Evolutionary conservation across 768 basidiomycete species (phyloP).

Genomic region (Agrocybe pediades): DNA sequence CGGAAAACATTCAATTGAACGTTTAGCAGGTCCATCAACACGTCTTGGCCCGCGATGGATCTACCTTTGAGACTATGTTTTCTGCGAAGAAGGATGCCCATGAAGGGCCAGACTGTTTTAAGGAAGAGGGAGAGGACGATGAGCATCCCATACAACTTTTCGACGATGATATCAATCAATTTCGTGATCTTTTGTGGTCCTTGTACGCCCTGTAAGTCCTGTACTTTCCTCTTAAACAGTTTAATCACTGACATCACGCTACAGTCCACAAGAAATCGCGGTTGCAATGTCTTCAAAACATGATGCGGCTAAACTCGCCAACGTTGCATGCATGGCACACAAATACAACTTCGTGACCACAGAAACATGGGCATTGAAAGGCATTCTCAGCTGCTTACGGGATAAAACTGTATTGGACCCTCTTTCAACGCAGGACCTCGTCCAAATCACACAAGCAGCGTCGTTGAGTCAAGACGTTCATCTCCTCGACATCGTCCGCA

Average conservation of each 20-base stretch:
- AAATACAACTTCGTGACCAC: conserved; percentile 57
- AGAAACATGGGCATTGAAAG: conserved; percentile 49
- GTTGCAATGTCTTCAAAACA: conserved; percentile 21
- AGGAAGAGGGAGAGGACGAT: conserved; percentile 49
- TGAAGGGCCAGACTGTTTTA: conserved; percentile 23
- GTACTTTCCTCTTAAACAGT: background rate
- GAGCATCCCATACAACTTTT: conserved; percentile 50
- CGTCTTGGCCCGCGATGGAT: conserved; percentile 26
- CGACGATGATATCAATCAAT: conserved; percentile 51
- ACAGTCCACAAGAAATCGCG: conserved; percentile 17
- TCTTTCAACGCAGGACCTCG: conserved; percentile 36
- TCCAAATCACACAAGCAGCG: conserved; percentile 53
- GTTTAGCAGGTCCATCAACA: conserved; percentile 17
- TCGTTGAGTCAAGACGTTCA: conserved; percentile 44
- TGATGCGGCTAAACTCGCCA: conserved; percentile 42
- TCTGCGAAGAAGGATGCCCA: conserved; percentile 17
- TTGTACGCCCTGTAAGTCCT: conserved; percentile 52
- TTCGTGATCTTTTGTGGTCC: conserved; percentile 52
- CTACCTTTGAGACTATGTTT: conserved; percentile 48
- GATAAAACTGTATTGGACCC: background rate
- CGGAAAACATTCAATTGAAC: background rate
- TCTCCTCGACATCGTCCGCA: conserved; percentile 41
- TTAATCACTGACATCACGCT: background rate
- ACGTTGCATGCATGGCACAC: conserved; percentile 54
- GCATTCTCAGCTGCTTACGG: conserved; percentile 23